Percentiles rank a stretch among this genome's conserved stretches.
These are phyloP conservation scores for Beauveria asiatica DNA, from an alignment of 2,329 filamentous ascomycete genomes.

Conservation along the genomic window DNA sequence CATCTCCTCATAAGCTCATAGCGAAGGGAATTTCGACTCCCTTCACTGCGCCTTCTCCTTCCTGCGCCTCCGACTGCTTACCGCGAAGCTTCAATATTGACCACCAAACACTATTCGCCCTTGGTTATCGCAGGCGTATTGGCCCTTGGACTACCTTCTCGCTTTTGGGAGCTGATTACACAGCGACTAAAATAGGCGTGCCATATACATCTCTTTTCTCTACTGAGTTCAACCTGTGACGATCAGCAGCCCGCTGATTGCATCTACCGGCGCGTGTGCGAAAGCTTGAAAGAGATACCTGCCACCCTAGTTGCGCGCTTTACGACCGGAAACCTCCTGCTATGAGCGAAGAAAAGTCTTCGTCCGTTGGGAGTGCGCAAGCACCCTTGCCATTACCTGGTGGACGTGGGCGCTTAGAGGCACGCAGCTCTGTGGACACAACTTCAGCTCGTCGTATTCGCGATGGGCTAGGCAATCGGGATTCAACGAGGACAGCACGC, in stretches of 20 bases:
- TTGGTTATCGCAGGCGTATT: background rate
- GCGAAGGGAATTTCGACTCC: background rate
- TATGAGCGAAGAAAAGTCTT: conserved; percentile 23
- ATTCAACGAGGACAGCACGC: conserved; percentile 26
- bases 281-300: background rate
- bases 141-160: background rate
- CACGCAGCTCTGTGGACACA: conserved; percentile 30
- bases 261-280: background rate
- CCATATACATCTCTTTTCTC: too few relatives aligned
- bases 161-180: background rate
- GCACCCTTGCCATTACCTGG: conserved; percentile 37
- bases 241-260: background rate
- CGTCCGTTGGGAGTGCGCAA: conserved; percentile 23
- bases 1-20: background rate
- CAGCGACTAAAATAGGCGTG: background rate
- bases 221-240: background rate
- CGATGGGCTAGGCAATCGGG: conserved; percentile 27
- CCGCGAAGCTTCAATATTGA: background rate
- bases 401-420: conserved; percentile 35
- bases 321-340: background rate
- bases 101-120: background rate
- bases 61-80: background rate
- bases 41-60: background rate
- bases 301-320: background rate
- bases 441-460: conserved; percentile 25